Evolutionary conservation across 495 filamentous ascomycete genomes (phyloP).

Genomic region (Aspergillus heteromorphus): DNA sequence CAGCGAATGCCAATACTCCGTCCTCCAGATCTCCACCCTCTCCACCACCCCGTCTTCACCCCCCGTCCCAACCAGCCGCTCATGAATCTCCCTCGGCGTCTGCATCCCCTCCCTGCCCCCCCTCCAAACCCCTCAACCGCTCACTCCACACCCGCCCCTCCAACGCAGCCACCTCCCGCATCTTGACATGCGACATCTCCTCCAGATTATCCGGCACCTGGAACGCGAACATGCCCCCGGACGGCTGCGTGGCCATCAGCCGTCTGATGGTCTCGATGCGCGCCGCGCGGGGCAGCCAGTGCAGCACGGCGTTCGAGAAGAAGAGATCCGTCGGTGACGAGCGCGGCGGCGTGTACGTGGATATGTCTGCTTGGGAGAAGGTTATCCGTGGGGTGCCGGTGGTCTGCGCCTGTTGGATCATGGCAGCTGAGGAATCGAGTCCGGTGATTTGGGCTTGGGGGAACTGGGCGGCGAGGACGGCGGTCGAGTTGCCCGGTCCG

Average conservation of each 20-base stretch:
- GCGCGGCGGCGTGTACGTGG: conserved; percentile 25
- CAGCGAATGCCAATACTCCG: conserved; percentile 47
- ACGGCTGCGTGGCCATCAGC: conserved; percentile 30
- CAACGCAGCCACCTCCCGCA: conserved; percentile 38
- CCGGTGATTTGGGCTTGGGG: conserved; percentile 41
- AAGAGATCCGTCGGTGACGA: conserved; percentile 34
- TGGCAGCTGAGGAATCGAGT: conserved; percentile 49
- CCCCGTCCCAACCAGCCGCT: conserved; percentile 34
- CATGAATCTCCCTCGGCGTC: conserved; percentile 39
- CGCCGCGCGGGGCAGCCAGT: conserved; percentile 42
- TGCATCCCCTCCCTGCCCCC: conserved; percentile 38
- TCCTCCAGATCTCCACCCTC: conserved; percentile 45
- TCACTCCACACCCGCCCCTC: conserved; percentile 35
- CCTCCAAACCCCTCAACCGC: conserved; percentile 26
- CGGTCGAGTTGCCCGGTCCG: conserved; percentile 51
- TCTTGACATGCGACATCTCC: conserved; percentile 44
- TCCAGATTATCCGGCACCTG: conserved; percentile 50
- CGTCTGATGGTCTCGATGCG: conserved; percentile 39
- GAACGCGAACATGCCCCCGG: conserved; percentile 46
- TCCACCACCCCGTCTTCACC: conserved; percentile 21
- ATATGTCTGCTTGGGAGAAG: conserved; percentile 37
- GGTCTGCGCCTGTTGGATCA: conserved; percentile 43
- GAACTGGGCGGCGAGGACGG: conserved; percentile 36
- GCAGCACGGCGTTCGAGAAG: conserved; percentile 52
- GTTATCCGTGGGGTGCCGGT: conserved; percentile 22